Base-by-base conservation (phyloP, 208 protist species). In the Paratrypanosoma confusum region DNA sequence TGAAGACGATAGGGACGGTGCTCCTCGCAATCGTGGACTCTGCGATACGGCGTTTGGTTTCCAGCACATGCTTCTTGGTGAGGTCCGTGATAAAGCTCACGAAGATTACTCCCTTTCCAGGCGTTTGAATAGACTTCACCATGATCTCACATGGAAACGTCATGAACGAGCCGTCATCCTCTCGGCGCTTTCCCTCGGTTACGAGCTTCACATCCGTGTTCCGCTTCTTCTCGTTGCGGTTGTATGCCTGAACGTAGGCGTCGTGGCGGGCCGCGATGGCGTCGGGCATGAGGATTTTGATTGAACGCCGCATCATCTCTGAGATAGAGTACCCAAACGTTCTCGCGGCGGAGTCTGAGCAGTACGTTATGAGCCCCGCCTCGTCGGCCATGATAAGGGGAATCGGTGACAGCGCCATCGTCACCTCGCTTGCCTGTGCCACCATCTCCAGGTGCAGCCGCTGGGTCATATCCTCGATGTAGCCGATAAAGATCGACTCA, bases 301-400 rank as follows among this genome's bases (percentile, higher is more conserved):
- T 29, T 28, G 33, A 21, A 13, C 35, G 48, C 13, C 38, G 25
- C 13, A 33, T 41, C 13, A 52, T 16, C 10, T 52, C 35, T 7
- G 11, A 24, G 6, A 14, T 10, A 5, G 17, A 13, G n/a, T 44
- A 49, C 14, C 42, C 25, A 31, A 46, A 57, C 4, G 22, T 29
- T 11, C 22, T 6, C 8, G 13, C 20, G 20, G 40, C 40, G 33
- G 50, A 48, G 5, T 50, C 20, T 16, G 38, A 47, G 53, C 63
- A 50, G 14, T 32, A 11, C 11, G 39, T 10, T 38, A 72, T 29
- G 10, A 1, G 58, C 1, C 60, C 58, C 18, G 20, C 16, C 13
- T 40, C 5, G 37, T 69, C 57, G 47, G 61, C 48, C 1, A 57
- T 32, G 11, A 69, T 39, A 13, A 69, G 56, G 11, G 61, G 61